Base-by-base conservation (phyloP, 306 rosid species). In the Urtica urens region DNA sequence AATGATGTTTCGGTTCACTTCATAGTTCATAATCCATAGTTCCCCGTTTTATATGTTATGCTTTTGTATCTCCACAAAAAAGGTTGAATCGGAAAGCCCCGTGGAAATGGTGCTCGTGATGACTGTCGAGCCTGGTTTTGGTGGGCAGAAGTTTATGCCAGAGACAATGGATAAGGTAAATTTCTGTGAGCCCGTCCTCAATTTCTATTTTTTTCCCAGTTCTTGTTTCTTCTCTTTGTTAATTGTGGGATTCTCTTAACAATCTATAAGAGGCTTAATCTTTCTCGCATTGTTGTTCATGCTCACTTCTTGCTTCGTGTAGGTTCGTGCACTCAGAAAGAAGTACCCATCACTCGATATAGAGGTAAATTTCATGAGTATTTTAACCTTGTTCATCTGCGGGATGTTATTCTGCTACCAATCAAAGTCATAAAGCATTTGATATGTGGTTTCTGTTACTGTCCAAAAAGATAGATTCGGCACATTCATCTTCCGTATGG, bases 111-210 rank as follows among this genome's bases (percentile, higher is more conserved):
- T 92, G 78, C 99, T 92, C 57, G 99, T 92, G 52, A 92, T 92
- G 99, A 92, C 96, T 20, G 99, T 92, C 6, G 99, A 77, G 66
- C 99, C 99, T 61, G 99, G 99, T 57, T 92, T 92, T 65, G 99
- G 96, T 23, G 99, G 99, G 57, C 99, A 92, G 53, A 85, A 92
- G 51, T 92, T 85, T 76, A 85, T 85, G 81, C 81, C 83, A 3
- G 81, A 82, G 60, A 92, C 34, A 63, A 92, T 92, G 99, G 93
- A 81, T 50, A 90, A 90, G 83, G 97, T 80, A 29, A 43, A 31
- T 37, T 33, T 29, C 21, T 40, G 29, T 49, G n/a, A n/a, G n/a
- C n/a, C n/a, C n/a, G n/a, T n/a, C n/a, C n/a, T n/a, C n/a, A n/a
- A n/a, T n/a, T n/a, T 53, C 44, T 49, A 28, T 54, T 15, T 49